Conservation (phyloP, 1,284 basidiomycete species). For the Marasmius tenuissimus region DNA sequence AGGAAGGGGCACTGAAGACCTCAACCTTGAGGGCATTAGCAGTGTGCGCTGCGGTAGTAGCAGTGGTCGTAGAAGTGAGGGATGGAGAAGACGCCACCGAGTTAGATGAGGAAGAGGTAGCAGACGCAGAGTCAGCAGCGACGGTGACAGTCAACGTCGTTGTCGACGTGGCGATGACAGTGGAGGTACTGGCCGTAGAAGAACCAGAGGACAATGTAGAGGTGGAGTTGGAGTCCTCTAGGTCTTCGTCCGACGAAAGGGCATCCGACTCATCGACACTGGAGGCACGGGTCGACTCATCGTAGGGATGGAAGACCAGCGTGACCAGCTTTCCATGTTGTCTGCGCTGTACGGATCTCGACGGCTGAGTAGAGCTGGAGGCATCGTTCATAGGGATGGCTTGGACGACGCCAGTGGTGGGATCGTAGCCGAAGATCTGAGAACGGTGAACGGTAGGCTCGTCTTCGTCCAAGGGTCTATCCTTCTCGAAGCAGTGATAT, state of each 20-base stretch:
- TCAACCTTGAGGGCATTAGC: conserved; percentile 14
- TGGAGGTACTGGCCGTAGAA: not conserved
- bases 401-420: not conserved
- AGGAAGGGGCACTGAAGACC: conserved; percentile 8
- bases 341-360: not conserved
- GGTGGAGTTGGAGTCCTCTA: not conserved
- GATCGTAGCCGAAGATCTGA: not conserved
- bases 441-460: not conserved
- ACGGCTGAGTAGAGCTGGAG: not conserved
- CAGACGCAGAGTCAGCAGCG: not conserved
- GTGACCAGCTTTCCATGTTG: not conserved
- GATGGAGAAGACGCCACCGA: not conserved
- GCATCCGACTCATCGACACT: not conserved
- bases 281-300: not conserved
- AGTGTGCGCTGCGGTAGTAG: conserved; percentile 16
- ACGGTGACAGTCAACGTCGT: conserved; percentile 16
- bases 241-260: not conserved
- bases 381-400: not conserved
- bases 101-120: not conserved
- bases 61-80: conserved; percentile 17
- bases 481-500: not conserved
- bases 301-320: not conserved
- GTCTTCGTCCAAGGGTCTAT: not conserved
- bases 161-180: conserved; percentile 14
- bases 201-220: not conserved